A percentile compares a stretch with the other conserved stretches of the same genome.
phyloP scores from a whole-genome alignment of 2,329 filamentous ascomycete genomes.

The Pseudogymnoascus sp. region DNA sequence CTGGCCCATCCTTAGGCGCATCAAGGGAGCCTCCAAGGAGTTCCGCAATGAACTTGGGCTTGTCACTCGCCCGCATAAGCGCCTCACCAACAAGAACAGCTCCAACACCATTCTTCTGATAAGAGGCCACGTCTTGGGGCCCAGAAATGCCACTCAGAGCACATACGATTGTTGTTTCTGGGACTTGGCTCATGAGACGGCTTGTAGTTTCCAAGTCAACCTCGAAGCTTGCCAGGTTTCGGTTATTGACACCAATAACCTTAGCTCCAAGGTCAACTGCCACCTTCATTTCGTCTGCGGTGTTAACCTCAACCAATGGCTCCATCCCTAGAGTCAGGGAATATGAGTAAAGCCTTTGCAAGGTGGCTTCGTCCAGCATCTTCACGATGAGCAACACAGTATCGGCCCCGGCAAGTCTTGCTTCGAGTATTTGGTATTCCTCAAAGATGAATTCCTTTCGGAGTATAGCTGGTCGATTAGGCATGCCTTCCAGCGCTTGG shows the following conservation, averaged over 20 bases:
- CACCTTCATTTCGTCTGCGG: constrained; percentile 81
- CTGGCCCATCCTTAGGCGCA: constrained; percentile 28
- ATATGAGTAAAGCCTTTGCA: constrained; percentile 79
- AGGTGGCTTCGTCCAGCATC: constrained; percentile 75
- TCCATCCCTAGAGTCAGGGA: constrained; percentile 92
- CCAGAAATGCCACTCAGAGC: constrained; percentile 91
- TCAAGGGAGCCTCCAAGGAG: constrained; percentile 58
- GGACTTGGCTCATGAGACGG: constrained; percentile 79
- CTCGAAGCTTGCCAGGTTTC: constrained; percentile 92
- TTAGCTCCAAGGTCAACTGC: constrained; percentile 81
- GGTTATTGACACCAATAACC: constrained; percentile 96
- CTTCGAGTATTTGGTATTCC: constrained; percentile 96
- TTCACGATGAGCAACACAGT: constrained; percentile 95
- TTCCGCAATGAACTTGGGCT: constrained; percentile 73
- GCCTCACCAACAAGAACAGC: constrained; percentile 93
- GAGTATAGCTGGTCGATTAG: constrained; percentile 83
- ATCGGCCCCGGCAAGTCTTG: constrained; percentile 84
- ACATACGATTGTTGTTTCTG: constrained; percentile 79
- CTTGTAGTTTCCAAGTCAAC: constrained; percentile 91
- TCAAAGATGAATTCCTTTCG: constrained; percentile 98
- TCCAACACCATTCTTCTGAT: constrained; percentile 82
- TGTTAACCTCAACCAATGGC: constrained; percentile 94
- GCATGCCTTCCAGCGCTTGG: constrained; percentile 82
- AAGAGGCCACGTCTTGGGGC: constrained; percentile 79
- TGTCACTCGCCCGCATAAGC: constrained; percentile 85